Evolutionary conservation across 192 early-diverging fungal genomes (phyloP), one percentile per base, ranked within the genome.

Genomic region (Fimicolochytrium jonesii): DNA sequence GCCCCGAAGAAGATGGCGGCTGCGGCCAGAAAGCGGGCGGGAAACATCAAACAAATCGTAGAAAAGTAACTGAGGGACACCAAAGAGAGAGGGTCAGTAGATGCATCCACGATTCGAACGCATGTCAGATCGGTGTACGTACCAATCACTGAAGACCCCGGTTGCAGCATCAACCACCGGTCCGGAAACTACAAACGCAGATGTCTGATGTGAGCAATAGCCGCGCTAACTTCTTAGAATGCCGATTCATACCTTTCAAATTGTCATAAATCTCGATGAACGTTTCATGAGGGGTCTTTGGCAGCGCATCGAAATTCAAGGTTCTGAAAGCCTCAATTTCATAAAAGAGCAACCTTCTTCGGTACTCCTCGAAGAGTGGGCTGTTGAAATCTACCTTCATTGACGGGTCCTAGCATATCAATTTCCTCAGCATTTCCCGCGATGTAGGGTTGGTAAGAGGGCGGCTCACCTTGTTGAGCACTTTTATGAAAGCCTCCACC

Each of bases 301-400:
- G 39, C 6, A 54, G 35, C 15, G 34, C n/a, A 39, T 64, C 61
- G 44, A 64, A 64, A 25, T 51, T 55, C 9, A 64, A 32, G 17
- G 51, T 41, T 26, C 36, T 33, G 52, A 55, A 55, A 15, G 43
- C 50, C 43, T 64, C 61, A 26, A 64, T 52, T 31, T 64, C 61
- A 41, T 43, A 64, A 51, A 29, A 64, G 0, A 64, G 29, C 3
- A 64, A 23, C 25, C 46, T 17, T 18, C 46, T 23, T 15, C 52
- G 32, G 43, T 37, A 34, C 22, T 52, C 49, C 25, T n/a, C 23
- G 37, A 64, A 64, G 9, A 54, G 22, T 11, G 51, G 34, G 43
- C 61, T 64, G 41, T 64, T 29, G 18, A 50, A 35, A 54, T 64
- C 61, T 4, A 64, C 51, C 13, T 23, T 33, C 22, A 29, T 54